phyloP scores from a whole-genome alignment of 345 rosid species.

The Erysimum cheiranthoides region DNA sequence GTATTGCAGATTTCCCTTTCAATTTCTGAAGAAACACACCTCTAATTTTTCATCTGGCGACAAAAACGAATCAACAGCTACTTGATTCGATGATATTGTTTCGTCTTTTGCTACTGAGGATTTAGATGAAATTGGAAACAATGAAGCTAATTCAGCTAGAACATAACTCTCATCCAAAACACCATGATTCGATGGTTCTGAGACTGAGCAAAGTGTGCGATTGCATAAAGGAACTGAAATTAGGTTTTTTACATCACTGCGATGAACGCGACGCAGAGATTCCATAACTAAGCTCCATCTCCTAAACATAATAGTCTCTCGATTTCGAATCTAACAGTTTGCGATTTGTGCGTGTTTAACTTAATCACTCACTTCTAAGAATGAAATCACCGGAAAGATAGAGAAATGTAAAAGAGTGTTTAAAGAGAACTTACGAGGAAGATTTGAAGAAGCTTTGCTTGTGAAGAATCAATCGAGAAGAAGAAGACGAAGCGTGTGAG shows the following conservation, averaged over 20 bases:
- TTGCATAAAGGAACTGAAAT: neutral
- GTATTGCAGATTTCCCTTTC: constrained; percentile 60
- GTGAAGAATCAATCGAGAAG: constrained; percentile 13
- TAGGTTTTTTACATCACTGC: constrained; percentile 2
- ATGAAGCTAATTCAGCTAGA: constrained; percentile 62
- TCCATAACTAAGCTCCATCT: constrained; percentile 15
- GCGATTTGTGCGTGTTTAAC: neutral
- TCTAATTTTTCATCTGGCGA: constrained; percentile 74
- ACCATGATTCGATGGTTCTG: constrained; percentile 37
- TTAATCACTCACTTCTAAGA: neutral
- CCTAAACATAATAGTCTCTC: constrained; percentile 39
- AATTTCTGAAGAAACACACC: constrained; percentile 88
- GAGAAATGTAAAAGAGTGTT: neutral
- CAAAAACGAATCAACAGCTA: constrained; percentile 55
- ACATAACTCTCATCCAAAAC: constrained; percentile 56
- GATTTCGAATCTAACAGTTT: neutral
- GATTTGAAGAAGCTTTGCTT: constrained; percentile 32
- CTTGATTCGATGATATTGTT: constrained; percentile 11
- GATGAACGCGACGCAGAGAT: constrained; percentile 18
- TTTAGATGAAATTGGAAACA: constrained; percentile 55
- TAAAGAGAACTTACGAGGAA: constrained; percentile 37
- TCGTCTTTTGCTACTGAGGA: constrained; percentile 31
- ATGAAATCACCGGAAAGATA: neutral
- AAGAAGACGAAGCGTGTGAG: constrained; percentile 15
- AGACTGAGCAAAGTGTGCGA: constrained; percentile 26